Conservation (phyloP, 768 basidiomycete genomes). For the Amanita jacksonii region DNA sequence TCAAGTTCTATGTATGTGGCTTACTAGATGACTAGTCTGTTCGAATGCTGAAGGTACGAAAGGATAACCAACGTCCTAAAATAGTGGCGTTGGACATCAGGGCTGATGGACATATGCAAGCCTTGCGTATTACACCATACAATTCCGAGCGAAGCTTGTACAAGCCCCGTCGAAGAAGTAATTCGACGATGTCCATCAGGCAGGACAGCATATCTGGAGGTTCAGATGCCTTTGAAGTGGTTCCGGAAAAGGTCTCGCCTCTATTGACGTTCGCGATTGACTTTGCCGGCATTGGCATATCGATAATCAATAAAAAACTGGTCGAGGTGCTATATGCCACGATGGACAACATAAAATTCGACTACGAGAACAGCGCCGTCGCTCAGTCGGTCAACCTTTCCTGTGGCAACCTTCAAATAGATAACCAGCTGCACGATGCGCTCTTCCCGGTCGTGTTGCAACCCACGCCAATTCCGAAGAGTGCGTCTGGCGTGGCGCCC, state of each 20-base stretch:
- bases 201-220: constrained; percentile 65
- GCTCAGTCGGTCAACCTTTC: constrained; percentile 76
- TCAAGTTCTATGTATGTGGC: constrained; percentile 64
- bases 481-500: constrained; percentile 65
- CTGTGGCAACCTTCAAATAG: constrained; percentile 85
- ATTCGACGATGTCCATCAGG: constrained; percentile 34
- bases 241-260: constrained; percentile 63
- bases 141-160: constrained; percentile 79
- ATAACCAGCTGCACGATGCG: constrained; percentile 97
- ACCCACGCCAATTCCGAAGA: constrained; percentile 79
- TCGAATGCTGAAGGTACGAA: not conserved
- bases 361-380: constrained; percentile 70
- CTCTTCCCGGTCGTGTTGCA: constrained; percentile 92
- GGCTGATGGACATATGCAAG: constrained; percentile 78
- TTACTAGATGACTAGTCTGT: not conserved
- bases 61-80: constrained; percentile 49
- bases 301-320: constrained; percentile 79
- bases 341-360: constrained; percentile 67
- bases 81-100: constrained; percentile 86
- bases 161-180: constrained; percentile 55
- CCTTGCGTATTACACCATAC: constrained; percentile 83
- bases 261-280: constrained; percentile 62
- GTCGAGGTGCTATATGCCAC: constrained; percentile 88
- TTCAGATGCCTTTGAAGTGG: constrained; percentile 75
- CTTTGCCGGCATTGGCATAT: constrained; percentile 86